Percentiles rank a stretch among this genome's conserved stretches.
Evolutionary conservation across 495 filamentous ascomycete species (phyloP).

Genomic region (Talaromyces wortmannii): DNA sequence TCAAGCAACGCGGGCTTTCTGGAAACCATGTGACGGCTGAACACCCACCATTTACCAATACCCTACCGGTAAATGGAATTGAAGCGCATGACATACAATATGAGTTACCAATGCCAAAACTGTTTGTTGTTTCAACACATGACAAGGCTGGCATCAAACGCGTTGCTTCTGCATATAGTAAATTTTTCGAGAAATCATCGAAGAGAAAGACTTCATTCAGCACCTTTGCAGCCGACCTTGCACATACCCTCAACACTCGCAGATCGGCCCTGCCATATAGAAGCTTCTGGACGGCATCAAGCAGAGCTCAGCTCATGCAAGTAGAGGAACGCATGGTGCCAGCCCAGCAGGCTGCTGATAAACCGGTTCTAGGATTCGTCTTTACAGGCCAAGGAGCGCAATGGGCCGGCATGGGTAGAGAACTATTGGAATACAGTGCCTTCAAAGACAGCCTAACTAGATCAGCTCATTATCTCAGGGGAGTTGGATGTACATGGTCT

Average conservation of each 20-base stretch:
- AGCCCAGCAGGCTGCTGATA: conserved; percentile 12
- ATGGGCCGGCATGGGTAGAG: conserved; percentile 51
- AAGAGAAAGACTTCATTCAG: neutral
- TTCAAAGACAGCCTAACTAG: conserved; percentile 3
- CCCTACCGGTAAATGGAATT: neutral
- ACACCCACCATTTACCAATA: neutral
- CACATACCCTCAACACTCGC: conserved; percentile 7
- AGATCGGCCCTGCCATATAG: neutral
- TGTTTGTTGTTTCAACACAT: conserved; percentile 6
- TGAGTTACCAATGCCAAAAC: neutral
- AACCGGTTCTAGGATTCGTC: conserved; percentile 14
- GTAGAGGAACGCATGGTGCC: neutral
- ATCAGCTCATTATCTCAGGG: conserved; percentile 10
- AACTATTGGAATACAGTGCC: conserved; percentile 16
- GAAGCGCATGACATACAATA: neutral
- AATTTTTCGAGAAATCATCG: neutral
- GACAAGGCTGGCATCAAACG: conserved; percentile 4
- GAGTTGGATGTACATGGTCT: neutral
- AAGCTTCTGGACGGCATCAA: neutral
- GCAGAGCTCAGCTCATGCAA: neutral
- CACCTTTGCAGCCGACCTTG: neutral
- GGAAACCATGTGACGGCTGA: conserved; percentile 11
- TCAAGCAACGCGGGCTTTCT: conserved; percentile 2
- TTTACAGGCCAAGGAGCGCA: conserved; percentile 62
- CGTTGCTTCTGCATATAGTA: neutral